Evolutionary conservation across 73 alveolate genomes (phyloP), one percentile per base, ranked within the genome.

Genomic region (Effrenium voratum): DNA sequence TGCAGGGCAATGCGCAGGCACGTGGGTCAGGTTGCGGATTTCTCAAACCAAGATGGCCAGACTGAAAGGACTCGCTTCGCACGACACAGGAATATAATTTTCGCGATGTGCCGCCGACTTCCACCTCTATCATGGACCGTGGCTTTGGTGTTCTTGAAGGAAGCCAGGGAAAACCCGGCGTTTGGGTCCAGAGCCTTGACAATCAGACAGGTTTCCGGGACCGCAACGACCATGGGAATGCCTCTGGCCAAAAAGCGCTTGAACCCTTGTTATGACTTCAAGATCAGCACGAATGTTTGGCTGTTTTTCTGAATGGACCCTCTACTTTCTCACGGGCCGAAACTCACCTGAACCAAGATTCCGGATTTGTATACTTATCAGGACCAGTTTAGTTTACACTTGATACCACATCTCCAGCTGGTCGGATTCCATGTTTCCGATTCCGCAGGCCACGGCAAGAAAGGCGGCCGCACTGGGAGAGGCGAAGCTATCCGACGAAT

Each of bases 1-100:
- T 90, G 86, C 97, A 90, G 46, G 43, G 97, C 86, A 90, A 90
- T 34, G 97, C 97, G 43, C 87, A 88, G 95, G 95, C 36, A 15
- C 41, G 40, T 28, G 79, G 41, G 41, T 16, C 16, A 13, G 41
- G 19, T 24, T 28, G 15, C 30, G 79, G 43, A 66, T 16, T 10
- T 8, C 79, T 26, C 30, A 15, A 15, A 8, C 63, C 63, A 52
- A 52, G 63, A 19, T 52, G 63, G 63, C 8, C 8, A 8, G 26
- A 12, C 26, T 8, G 8, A 52, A 12, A 19, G 63, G 19, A 19
- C 63, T 52, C 40, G 5, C 5, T 63, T 5, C 40, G 77, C 26
- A 24, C 30, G 40, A 24, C 2, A 40, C 15, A 8, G 30, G 30
- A 30, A n/a, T 66, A n/a, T 66, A n/a, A 66, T n/a, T 15, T 15